These are phyloP conservation scores for Saccharomycopsis microspora DNA, from an alignment of 805 yeast species.

Conservation along the genomic window DNA sequence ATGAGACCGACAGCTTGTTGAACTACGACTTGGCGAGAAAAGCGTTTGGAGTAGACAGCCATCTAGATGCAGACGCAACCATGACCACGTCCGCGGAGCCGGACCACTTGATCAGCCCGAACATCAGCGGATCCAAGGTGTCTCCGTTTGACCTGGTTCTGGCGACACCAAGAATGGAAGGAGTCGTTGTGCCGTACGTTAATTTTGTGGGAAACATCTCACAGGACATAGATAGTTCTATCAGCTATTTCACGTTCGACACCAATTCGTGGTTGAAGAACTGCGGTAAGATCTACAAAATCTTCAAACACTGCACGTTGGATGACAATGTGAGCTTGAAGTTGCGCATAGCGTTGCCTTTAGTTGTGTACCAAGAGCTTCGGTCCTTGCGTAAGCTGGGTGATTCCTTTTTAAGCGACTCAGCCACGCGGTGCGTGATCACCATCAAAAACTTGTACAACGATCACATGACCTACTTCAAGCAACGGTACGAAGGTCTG, in stretches of 20 bases:
- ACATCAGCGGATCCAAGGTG: not conserved
- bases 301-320: conserved; percentile 48
- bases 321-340: conserved; percentile 17
- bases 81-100: not conserved
- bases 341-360: conserved; percentile 27
- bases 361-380: conserved; percentile 69
- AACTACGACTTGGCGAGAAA: conserved; percentile 13
- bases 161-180: not conserved
- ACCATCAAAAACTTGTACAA: conserved; percentile 55
- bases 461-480: conserved; percentile 22
- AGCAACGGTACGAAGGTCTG: conserved; percentile 2
- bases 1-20: conserved; percentile 16
- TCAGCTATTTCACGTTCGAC: conserved; percentile 55
- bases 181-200: conserved; percentile 6
- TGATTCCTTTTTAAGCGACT: conserved; percentile 65
- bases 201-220: conserved; percentile 38
- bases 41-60: conserved; percentile 5
- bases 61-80: not conserved
- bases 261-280: conserved; percentile 76
- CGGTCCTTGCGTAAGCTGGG: conserved; percentile 59
- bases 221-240: conserved; percentile 41
- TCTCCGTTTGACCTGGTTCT: conserved; percentile 4
- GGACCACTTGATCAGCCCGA: conserved; percentile 4
- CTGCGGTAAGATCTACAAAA: conserved; percentile 65
- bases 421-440: conserved; percentile 72